Conservation (phyloP, 352 stramenopile species). For the Phytophthora pisi region DNA sequence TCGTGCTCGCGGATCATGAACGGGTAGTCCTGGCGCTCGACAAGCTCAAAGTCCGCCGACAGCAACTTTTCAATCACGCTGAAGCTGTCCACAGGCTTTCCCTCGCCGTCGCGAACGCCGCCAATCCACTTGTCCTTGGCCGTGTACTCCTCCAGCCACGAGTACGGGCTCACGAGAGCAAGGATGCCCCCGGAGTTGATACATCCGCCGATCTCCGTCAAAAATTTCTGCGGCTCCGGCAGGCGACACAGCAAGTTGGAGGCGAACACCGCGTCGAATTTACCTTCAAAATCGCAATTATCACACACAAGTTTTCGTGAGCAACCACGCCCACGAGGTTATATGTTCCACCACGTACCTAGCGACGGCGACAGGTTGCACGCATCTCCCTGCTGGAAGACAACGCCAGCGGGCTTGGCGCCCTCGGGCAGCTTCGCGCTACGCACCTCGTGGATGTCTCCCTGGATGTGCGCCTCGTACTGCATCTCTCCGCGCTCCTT, state of each 20-base stretch:
- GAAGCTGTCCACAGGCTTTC: slow-evolving; percentile 70
- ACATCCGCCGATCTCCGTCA: slow-evolving; percentile 85
- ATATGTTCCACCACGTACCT: slow-evolving; percentile 45
- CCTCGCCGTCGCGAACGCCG: slow-evolving; percentile 46
- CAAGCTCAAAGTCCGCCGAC: slow-evolving; percentile 72
- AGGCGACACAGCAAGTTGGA: slow-evolving; percentile 97
- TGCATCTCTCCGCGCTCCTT: slow-evolving; percentile 76
- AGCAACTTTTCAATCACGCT: slow-evolving; percentile 65
- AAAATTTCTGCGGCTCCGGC: slow-evolving; percentile 91
- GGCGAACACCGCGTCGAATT: slow-evolving; percentile 95
- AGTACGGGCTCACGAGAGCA: slow-evolving; percentile 96
- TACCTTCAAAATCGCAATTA: slow-evolving; percentile 38
- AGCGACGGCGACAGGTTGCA: slow-evolving; percentile 83
- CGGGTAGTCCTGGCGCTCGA: slow-evolving; percentile 83
- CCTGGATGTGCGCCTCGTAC: slow-evolving; percentile 91
- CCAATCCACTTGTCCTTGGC: slow-evolving; percentile 90
- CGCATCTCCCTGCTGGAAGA: slow-evolving; percentile 95
- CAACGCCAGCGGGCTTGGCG: slow-evolving; percentile 62
- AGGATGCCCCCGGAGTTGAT: slow-evolving; percentile 93
- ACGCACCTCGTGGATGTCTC: slow-evolving; percentile 72
- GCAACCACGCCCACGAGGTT: not conserved
- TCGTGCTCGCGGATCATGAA: slow-evolving; percentile 94
- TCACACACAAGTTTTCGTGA: slow-evolving; percentile 3
- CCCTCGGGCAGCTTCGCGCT: slow-evolving; percentile 68
- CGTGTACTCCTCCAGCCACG: slow-evolving; percentile 97